Base-by-base conservation (phyloP, 176 grass and related monocot species). In the Triticum dicoccoides region DNA sequence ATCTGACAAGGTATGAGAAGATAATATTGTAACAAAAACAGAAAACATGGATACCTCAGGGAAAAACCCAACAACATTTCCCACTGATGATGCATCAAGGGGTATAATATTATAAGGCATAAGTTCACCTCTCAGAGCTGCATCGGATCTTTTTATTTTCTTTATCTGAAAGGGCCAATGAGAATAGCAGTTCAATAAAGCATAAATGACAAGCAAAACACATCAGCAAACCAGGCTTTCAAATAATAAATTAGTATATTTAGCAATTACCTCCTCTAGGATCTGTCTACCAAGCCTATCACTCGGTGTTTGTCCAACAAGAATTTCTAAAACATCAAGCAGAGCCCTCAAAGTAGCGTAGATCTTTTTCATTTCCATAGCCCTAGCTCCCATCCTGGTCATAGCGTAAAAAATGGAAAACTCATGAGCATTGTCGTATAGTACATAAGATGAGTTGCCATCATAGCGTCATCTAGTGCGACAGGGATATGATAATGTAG, bases 101-200 rank as follows among this genome's bases (percentile, higher is more conserved):
- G 93, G 96, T 70, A 98, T 90, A 89, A 98, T 98, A 79, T 98
- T 98, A 85, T 94, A 98, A 11, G 90, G 92, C 45, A 82, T 80
- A 84, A 96, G 82, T 91, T 96, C 96, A n/a, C 91, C 96, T 74
- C 90, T 85, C 76, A 98, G 65, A 9, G 84, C 85, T 85, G 89
- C 93, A 85, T 96, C 96, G 25, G 93, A 86, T 91, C 76, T 89
- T 92, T 91, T 92, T 56, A 94, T 95, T 91, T 51, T 92, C 80
- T 37, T 94, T 80, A 95, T 89, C 96, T 98, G 86, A 86, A 81
- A 76, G 24, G 0, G 0, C 6, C 45, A 68, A 69, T 68, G 27
- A 70, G 33, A 41, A 82, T 35, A 67, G 23, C 66, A 52, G 75
- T 51, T 80, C 61, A 87, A 65, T 47, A 17, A 27, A 51, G 34